Base-by-base conservation (phyloP, 2,329 filamentous ascomycete genomes). In the Coniochaeta sp. region DNA sequence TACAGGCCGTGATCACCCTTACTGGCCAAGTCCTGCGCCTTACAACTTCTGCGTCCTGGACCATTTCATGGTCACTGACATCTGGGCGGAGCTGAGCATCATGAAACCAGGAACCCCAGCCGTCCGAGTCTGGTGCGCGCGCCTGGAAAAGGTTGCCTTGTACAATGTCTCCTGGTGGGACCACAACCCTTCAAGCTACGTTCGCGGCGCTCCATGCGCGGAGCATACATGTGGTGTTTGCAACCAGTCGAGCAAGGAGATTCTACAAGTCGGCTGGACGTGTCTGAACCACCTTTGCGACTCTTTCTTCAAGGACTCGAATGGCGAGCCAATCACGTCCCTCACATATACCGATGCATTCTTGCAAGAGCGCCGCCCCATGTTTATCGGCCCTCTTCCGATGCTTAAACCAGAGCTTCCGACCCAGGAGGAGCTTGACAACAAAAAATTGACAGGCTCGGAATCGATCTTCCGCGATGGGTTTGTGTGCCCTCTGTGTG, bases 51-150 rank as follows among this genome's bases (percentile, higher is more conserved):
- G 81, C 60, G 84, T 91, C 0, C 76, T 92, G 47, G 87, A 79
- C n/a, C 86, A 80, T 70, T 92, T 90, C 69, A 83, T 86, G 57
- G 76, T 89, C 14, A 89, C 87, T 0, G 76, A 88, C 57, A 76
- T 91, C 0, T 93, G 89, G 89, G 76, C 73, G 12, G 89, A 93
- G 65, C 47, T 52, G 1, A 31, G n/a, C 22, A 12, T 28, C 24
- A 80, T 77, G 62, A 63, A 73, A 70, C 68, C 1, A 66, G 65
- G 1, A 76, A 70, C 6, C 72, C 70, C 1, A 76, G 79, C 40
- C 60, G 1, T 38, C 60, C 0, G 63, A 1, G 64, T 71, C 0
- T 80, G 82, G 65, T 85, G 84, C 63, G 78, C 88, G 28, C 82
- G 88, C 0, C 80, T 91, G 3, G 86, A 92, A 69, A 89, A 88